These are phyloP conservation scores for Xerocomellus dryophilus DNA, from an alignment of 768 basidiomycete species.

Conservation along the genomic window DNA sequence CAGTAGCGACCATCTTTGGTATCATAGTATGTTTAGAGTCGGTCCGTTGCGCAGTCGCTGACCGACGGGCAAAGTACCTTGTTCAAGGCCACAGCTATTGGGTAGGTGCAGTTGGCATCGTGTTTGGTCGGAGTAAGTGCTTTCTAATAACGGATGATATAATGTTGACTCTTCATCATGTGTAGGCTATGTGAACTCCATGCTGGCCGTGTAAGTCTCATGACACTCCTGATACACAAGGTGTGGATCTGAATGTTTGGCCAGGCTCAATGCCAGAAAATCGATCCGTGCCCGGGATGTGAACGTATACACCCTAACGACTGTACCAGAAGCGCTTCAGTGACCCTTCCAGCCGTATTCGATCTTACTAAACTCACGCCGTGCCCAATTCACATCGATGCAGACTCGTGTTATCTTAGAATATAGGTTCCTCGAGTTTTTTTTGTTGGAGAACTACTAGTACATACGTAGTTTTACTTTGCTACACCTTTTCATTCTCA, in stretches of 20 bases:
- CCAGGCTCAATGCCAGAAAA: conserved; percentile 13
- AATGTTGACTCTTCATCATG: background rate
- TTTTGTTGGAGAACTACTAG: too few relatives aligned
- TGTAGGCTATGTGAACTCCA: conserved; percentile 15
- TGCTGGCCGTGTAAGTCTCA: conserved; percentile 12
- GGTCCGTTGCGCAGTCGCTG: background rate
- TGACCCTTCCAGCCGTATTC: background rate
- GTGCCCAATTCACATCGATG: background rate
- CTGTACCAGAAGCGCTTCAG: background rate
- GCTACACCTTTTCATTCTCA: too few relatives aligned
- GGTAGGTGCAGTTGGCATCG: background rate
- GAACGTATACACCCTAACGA: background rate
- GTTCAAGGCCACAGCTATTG: background rate
- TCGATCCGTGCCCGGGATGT: conserved; percentile 5
- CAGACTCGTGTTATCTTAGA: background rate
- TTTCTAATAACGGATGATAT: background rate
- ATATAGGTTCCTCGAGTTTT: too few relatives aligned
- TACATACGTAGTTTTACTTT: too few relatives aligned
- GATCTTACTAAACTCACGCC: background rate
- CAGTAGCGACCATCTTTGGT: background rate
- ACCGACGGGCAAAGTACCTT: background rate
- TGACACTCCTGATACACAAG: background rate
- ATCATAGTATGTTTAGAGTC: conserved; percentile 3
- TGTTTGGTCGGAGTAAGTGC: conserved; percentile 5
- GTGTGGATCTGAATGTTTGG: background rate